Evolutionary conservation across 2,329 filamentous ascomycete genomes (phyloP).

Genomic region (Nemania diffusa): DNA sequence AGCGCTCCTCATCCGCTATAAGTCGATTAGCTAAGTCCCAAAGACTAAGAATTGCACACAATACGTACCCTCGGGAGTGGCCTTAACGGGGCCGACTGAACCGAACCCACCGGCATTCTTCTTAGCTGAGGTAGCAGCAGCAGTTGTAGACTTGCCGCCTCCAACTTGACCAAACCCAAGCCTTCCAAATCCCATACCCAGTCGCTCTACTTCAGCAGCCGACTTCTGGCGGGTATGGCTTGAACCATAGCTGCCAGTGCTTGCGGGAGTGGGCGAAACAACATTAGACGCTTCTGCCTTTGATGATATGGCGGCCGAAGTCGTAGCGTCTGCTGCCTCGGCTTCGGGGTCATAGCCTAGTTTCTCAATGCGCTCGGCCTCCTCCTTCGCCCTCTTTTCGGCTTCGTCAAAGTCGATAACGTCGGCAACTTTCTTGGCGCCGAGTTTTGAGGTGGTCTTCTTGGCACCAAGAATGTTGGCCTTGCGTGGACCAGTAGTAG

Average conservation of each 20-base stretch:
- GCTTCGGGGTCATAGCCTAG: conserved; percentile 95
- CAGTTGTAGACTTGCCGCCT: conserved; percentile 64
- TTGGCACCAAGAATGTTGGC: conserved; percentile 86
- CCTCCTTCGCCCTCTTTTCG: conserved; percentile 96
- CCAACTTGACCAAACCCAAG: conserved; percentile 90
- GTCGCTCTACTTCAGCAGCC: conserved; percentile 82
- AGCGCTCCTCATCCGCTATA: conserved; percentile 79
- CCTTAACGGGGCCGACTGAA: conserved; percentile 79
- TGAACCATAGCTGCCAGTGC: conserved; percentile 73
- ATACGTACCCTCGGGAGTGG: conserved; percentile 71
- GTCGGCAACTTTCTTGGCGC: conserved; percentile 89
- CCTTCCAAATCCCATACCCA: conserved; percentile 88
- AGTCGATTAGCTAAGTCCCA: conserved; percentile 40
- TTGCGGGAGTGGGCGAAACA: conserved; percentile 78
- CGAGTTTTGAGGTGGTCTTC: conserved; percentile 82
- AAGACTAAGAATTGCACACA: conserved; percentile 3
- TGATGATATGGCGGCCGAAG: conserved; percentile 44
- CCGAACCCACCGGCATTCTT: conserved; percentile 90
- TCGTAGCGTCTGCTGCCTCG: conserved; percentile 67
- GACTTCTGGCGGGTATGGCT: conserved; percentile 69
- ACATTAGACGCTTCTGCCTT: conserved; percentile 68
- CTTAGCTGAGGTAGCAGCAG: conserved; percentile 65
- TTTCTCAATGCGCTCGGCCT: conserved; percentile 94
- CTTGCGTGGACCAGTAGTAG: conserved; percentile 76
- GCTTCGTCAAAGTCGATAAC: conserved; percentile 96